Percentiles rank a stretch among this genome's conserved stretches.
phyloP scores from a whole-genome alignment of 805 yeast genomes.

The Blastobotrys muscicola region DNA sequence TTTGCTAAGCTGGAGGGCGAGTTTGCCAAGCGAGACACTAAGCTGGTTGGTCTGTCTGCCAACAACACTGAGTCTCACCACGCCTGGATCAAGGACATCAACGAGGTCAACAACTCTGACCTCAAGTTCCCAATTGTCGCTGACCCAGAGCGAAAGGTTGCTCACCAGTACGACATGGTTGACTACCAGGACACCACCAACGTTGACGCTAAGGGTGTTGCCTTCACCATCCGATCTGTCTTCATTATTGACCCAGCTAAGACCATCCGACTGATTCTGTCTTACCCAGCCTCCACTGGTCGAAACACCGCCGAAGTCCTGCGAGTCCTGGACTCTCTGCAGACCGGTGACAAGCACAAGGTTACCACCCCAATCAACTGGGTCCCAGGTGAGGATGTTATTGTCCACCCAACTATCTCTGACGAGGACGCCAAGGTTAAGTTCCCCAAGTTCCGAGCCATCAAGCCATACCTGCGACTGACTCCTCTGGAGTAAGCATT shows the following conservation, averaged over 20 bases:
- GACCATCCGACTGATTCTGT: constrained; percentile 77
- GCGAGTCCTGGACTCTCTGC: constrained; percentile 86
- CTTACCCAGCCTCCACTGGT: constrained; percentile 92
- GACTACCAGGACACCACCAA: constrained; percentile 80
- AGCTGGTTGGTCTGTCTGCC: constrained; percentile 85
- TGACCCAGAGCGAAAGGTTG: constrained; percentile 76
- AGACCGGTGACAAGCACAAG: constrained; percentile 77
- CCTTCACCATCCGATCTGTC: constrained; percentile 88
- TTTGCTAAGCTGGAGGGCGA: constrained; percentile 88
- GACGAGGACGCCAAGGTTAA: constrained; percentile 76
- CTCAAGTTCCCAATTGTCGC: constrained; percentile 87
- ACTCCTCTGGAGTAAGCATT: constrained; percentile 31
- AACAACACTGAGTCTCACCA: constrained; percentile 76
- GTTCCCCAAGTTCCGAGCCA: constrained; percentile 80
- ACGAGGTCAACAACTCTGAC: constrained; percentile 69
- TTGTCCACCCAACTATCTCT: constrained; percentile 81
- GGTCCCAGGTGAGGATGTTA: constrained; percentile 86
- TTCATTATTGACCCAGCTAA: constrained; percentile 87
- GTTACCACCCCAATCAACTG: constrained; percentile 92
- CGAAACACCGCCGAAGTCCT: constrained; percentile 91
- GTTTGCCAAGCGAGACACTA: constrained; percentile 77
- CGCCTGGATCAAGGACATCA: constrained; percentile 88
- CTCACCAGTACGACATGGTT: constrained; percentile 77
- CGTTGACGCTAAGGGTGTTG: constrained; percentile 60
- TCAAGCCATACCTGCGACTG: constrained; percentile 87